Percentiles rank a stretch among this genome's conserved stretches.
phyloP scores from a whole-genome alignment of 176 grass and related monocot genomes.

The Cocos nucifera region DNA sequence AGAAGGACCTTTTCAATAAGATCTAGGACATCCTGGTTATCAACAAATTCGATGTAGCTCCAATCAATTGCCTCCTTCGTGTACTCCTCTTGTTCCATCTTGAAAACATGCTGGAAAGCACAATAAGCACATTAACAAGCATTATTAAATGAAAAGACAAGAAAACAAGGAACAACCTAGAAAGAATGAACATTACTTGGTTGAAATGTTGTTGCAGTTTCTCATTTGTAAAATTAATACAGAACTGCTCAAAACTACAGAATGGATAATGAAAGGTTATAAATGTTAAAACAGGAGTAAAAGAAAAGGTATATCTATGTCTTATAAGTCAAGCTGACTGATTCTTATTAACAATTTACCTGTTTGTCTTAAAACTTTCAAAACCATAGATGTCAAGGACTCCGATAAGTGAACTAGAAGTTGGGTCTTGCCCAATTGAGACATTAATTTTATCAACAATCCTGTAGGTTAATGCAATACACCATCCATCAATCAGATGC shows the following conservation, averaged over 20 bases:
- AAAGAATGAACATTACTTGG: conserved; percentile 45
- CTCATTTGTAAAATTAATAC: conserved; percentile 99
- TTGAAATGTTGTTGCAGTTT: conserved; percentile 99
- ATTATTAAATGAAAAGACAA: conserved; percentile 18
- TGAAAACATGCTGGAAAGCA: conserved; percentile 95
- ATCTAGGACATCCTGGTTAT: conserved; percentile 99
- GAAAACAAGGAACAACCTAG: background rate
- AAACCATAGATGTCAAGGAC: conserved; percentile 99
- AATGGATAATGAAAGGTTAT: conserved; percentile 1
- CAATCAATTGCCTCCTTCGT: conserved; percentile 99
- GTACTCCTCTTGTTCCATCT: conserved; percentile 99
- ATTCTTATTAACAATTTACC: conserved; percentile 23
- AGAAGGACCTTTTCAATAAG: conserved; percentile 88
- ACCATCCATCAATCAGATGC: conserved; percentile 5
- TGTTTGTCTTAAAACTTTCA: conserved; percentile 98
- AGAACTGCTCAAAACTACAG: conserved; percentile 92
- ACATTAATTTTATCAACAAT: conserved; percentile 97
- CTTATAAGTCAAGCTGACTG: background rate
- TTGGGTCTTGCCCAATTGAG: conserved; percentile 91
- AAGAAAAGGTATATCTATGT: background rate
- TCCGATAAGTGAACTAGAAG: conserved; percentile 87
- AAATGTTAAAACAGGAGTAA: background rate
- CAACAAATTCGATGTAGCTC: conserved; percentile 98
- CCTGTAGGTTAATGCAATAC: conserved; percentile 38
- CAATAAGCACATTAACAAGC: conserved; percentile 9